Evolutionary conservation across 2,329 filamentous ascomycete species (phyloP).

Genomic region (Biscogniauxia mediterranea): DNA sequence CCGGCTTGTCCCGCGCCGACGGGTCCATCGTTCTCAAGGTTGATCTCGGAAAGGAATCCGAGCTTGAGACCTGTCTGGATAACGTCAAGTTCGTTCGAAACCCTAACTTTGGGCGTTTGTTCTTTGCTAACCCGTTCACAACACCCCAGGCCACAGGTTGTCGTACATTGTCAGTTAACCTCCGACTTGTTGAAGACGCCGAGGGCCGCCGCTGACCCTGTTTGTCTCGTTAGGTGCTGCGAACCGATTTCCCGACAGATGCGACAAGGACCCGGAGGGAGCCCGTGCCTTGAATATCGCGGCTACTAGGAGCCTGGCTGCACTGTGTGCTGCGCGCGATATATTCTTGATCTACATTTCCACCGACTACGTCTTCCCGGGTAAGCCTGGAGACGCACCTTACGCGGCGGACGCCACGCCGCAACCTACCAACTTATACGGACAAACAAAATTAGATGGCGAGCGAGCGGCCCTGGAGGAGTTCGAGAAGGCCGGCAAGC

Average conservation of each 20-base stretch:
- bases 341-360: conserved; percentile 75
- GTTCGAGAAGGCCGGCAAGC: conserved; percentile 46
- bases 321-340: conserved; percentile 59
- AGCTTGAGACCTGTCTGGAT: conserved; percentile 51
- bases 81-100: conserved; percentile 49
- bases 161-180: conserved; percentile 70
- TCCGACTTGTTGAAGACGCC: background rate
- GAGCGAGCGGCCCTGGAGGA: conserved; percentile 65
- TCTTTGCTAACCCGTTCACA: background rate
- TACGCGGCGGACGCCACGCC: conserved; percentile 66
- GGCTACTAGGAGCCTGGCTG: conserved; percentile 65
- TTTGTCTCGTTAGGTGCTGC: conserved; percentile 64
- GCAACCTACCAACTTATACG: conserved; percentile 73
- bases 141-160: conserved; percentile 56
- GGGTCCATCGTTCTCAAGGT: conserved; percentile 65
- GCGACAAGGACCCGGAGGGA: conserved; percentile 73
- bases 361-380: conserved; percentile 79
- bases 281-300: conserved; percentile 73
- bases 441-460: conserved; percentile 60
- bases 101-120: background rate
- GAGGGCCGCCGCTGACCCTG: conserved; percentile 2
- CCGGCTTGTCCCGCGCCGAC: conserved; percentile 71
- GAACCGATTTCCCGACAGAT: conserved; percentile 84
- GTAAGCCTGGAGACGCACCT: conserved; percentile 74
- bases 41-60: conserved; percentile 46